These are phyloP conservation scores for Cystobasidium onofrii DNA, from an alignment of 768 basidiomycete genomes.

Conservation along the genomic window DNA sequence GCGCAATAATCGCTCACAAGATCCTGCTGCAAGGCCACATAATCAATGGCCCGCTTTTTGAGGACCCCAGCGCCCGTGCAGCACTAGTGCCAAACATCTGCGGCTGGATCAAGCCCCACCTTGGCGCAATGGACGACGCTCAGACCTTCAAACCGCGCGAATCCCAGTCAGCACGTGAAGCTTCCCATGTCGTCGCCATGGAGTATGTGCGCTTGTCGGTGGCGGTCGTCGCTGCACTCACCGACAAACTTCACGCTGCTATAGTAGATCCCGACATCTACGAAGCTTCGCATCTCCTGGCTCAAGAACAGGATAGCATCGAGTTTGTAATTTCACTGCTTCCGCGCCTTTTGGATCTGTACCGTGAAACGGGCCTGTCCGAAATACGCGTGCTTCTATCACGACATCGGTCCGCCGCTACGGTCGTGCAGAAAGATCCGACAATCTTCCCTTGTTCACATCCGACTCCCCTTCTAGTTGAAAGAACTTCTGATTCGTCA, in stretches of 20 bases:
- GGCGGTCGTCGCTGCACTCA: slow-evolving; percentile 76
- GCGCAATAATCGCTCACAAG: slow-evolving; percentile 86
- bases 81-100: slow-evolving; percentile 77
- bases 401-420: slow-evolving; percentile 56
- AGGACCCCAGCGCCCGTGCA: slow-evolving; percentile 66
- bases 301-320: slow-evolving; percentile 83
- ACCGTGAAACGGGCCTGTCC: slow-evolving; percentile 67
- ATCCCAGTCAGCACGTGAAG: slow-evolving; percentile 59
- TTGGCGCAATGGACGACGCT: slow-evolving; percentile 83
- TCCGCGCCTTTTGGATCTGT: slow-evolving; percentile 77
- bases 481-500: slow-evolving; percentile 42
- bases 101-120: slow-evolving; percentile 89
- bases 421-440: slow-evolving; percentile 56
- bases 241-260: slow-evolving; percentile 78
- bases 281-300: slow-evolving; percentile 56
- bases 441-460: slow-evolving; percentile 89
- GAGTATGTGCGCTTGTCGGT: slow-evolving; percentile 83
- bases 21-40: slow-evolving; percentile 88
- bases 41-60: slow-evolving; percentile 78
- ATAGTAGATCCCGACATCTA: slow-evolving; percentile 61
- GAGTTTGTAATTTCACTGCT: slow-evolving; percentile 74
- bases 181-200: slow-evolving; percentile 74
- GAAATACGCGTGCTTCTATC: slow-evolving; percentile 63
- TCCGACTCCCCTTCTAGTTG: slow-evolving; percentile 72
- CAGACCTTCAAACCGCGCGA: slow-evolving; percentile 56